Percentiles rank a stretch among this genome's conserved stretches.
These are phyloP conservation scores for Hanseniaspora guilliermondii DNA, from an alignment of 805 yeast genomes.

Conservation along the genomic window DNA sequence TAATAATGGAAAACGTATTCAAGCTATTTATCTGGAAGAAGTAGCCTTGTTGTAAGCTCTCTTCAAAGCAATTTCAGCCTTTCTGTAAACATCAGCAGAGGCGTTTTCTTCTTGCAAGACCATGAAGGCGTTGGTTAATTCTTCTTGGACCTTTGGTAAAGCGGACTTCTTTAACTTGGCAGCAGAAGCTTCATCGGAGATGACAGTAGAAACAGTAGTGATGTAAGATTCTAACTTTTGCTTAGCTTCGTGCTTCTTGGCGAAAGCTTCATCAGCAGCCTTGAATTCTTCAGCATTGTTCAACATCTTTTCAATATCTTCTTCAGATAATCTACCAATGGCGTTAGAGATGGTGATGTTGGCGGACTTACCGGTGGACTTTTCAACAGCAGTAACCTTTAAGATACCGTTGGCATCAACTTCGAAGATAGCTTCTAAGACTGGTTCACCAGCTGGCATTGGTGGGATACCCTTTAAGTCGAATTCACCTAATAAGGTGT, in stretches of 20 bases:
- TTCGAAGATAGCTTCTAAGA: slow-evolving; percentile 96
- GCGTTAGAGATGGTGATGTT: slow-evolving; percentile 98
- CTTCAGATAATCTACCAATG: slow-evolving; percentile 93
- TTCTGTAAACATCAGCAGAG: slow-evolving; percentile 93
- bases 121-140: slow-evolving; percentile 95
- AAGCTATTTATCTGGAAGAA: slow-evolving; percentile 71
- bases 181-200: slow-evolving; percentile 96
- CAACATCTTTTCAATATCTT: slow-evolving; percentile 97
- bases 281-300: slow-evolving; percentile 98
- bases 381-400: slow-evolving; percentile 97
- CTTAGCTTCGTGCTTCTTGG: slow-evolving; percentile 98
- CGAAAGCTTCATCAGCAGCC: slow-evolving; percentile 97
- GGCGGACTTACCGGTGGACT: slow-evolving; percentile 96
- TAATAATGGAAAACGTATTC: slow-evolving; percentile 18
- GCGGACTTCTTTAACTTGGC: slow-evolving; percentile 95
- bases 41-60: slow-evolving; percentile 99
- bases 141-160: slow-evolving; percentile 93
- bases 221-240: slow-evolving; percentile 98
- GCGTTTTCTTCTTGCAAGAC: slow-evolving; percentile 95
- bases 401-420: slow-evolving; percentile 99
- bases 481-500: slow-evolving; percentile 95
- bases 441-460: slow-evolving; percentile 98
- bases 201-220: slow-evolving; percentile 84
- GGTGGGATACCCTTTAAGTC: slow-evolving; percentile 98
- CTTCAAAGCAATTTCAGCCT: slow-evolving; percentile 98